These are phyloP conservation scores for Gautieria morchelliformis DNA, from an alignment of 768 basidiomycete species.

Conservation along the genomic window DNA sequence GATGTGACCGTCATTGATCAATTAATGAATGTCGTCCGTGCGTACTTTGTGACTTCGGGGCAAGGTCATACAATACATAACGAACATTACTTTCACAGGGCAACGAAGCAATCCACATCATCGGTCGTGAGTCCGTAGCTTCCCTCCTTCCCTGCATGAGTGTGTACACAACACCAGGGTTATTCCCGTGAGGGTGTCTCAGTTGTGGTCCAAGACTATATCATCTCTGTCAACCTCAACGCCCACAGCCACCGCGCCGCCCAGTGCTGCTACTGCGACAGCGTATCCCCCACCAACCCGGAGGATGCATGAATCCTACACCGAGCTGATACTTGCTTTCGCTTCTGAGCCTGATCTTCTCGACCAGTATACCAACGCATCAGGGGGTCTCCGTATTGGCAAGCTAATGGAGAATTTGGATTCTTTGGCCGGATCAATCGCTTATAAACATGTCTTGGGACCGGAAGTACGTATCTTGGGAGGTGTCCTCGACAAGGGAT, in stretches of 20 bases:
- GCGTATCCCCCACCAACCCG: constrained; percentile 29
- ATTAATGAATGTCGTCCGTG: constrained; percentile 47
- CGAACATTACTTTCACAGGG: constrained; percentile 23
- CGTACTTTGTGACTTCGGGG: constrained; percentile 21
- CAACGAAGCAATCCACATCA: constrained; percentile 43
- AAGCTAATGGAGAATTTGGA: constrained; percentile 77
- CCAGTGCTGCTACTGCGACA: constrained; percentile 7
- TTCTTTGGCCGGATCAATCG: constrained; percentile 74
- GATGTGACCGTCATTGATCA: constrained; percentile 50
- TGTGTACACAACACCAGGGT: constrained; percentile 25
- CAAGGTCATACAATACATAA: no score
- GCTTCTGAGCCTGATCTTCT: constrained; percentile 45
- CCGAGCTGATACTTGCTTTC: constrained; percentile 57
- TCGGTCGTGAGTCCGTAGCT: constrained; percentile 31
- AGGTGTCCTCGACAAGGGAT: constrained; percentile 49
- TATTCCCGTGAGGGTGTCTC: constrained; percentile 44
- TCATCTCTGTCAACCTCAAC: constrained; percentile 11
- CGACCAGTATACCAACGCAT: constrained; percentile 63
- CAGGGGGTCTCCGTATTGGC: constrained; percentile 61
- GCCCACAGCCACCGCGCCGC: constrained; percentile 4
- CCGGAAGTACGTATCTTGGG: constrained; percentile 47
- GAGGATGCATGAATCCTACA: constrained; percentile 64
- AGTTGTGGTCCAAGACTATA: constrained; percentile 45
- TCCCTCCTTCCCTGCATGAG: constrained; percentile 6
- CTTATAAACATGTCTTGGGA: constrained; percentile 76